A percentile compares a stretch with the other conserved stretches of the same genome.
Evolutionary conservation across 805 yeast species (phyloP).

Genomic region (Ogataea pignaliae): DNA sequence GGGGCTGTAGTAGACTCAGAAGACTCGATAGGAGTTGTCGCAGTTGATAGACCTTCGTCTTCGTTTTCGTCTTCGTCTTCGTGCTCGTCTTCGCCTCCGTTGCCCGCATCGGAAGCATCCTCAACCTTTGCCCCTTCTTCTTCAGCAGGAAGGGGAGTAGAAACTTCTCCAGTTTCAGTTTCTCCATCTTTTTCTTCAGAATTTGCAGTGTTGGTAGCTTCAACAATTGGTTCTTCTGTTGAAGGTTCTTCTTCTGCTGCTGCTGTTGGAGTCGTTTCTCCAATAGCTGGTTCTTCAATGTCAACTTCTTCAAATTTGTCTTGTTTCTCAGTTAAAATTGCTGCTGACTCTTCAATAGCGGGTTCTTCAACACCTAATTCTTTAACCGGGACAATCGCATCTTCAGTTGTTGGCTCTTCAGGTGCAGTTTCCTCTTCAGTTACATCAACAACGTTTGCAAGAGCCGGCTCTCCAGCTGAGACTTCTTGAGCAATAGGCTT

Average conservation of each 20-base stretch:
- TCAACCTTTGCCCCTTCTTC: conserved; percentile 4
- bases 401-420: conserved; percentile 3
- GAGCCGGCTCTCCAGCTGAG: conserved; percentile 2
- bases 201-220: not conserved
- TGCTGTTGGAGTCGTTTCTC: not conserved
- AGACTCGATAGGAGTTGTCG: too few relatives aligned
- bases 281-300: conserved; percentile 1
- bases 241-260: not conserved
- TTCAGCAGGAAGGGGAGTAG: conserved; percentile 4
- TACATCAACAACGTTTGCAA: conserved; percentile 1
- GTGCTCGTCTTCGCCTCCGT: conserved; percentile 7
- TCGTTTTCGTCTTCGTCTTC: conserved; percentile 5
- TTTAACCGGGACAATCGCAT: not conserved
- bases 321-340: not conserved
- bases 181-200: conserved; percentile 3
- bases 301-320: too few relatives aligned
- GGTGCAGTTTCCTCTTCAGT: conserved; percentile 4
- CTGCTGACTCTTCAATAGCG: conserved; percentile 4
- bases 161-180: not conserved
- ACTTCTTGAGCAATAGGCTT: not conserved
- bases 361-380: conserved; percentile 2
- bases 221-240: not conserved
- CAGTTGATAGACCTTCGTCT: not conserved
- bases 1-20: not conserved
- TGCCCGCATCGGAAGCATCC: conserved; percentile 2